A percentile compares a stretch with the other conserved stretches of the same genome.
phyloP scores from a whole-genome alignment of 345 rosid species.

The Psidium friedrichsthalianum region DNA sequence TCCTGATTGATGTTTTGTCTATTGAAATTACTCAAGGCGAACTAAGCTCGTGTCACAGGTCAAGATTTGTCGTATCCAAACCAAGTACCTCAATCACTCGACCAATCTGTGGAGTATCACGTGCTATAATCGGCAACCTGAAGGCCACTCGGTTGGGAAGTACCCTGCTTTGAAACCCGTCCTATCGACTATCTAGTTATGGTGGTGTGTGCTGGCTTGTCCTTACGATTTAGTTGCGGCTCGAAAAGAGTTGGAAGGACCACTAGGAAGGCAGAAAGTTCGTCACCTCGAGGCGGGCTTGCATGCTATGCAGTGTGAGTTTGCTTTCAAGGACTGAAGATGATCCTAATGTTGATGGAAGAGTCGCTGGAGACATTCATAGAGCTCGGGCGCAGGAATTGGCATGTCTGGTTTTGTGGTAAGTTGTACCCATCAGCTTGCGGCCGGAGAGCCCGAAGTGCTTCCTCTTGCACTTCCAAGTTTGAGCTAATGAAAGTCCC shows the following conservation, averaged over 20 bases:
- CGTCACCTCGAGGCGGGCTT: not conserved
- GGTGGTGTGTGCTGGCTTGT: not conserved
- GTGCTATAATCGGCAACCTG: not conserved
- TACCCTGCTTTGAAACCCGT: not conserved
- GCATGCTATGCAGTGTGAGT: not conserved
- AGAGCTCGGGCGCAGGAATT: not conserved
- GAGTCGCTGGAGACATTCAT: not conserved
- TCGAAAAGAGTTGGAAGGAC: not conserved
- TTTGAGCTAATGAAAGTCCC: not conserved
- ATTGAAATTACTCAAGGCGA: too few relatives aligned
- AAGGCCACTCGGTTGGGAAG: not conserved
- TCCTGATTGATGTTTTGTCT: too few relatives aligned
- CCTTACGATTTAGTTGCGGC: not conserved
- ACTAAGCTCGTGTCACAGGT: too few relatives aligned
- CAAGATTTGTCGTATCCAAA: too few relatives aligned
- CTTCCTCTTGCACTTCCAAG: not conserved
- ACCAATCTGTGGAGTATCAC: not conserved
- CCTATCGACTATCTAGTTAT: not conserved
- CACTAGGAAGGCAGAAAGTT: not conserved
- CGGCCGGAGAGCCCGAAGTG: not conserved
- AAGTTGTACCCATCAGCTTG: not conserved
- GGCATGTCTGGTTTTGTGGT: not conserved
- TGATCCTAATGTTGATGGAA: not conserved
- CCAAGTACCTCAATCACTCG: too few relatives aligned
- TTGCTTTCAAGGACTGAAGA: not conserved